phyloP scores from a whole-genome alignment of 768 basidiomycete species.

The Pleurotus eryngii region DNA sequence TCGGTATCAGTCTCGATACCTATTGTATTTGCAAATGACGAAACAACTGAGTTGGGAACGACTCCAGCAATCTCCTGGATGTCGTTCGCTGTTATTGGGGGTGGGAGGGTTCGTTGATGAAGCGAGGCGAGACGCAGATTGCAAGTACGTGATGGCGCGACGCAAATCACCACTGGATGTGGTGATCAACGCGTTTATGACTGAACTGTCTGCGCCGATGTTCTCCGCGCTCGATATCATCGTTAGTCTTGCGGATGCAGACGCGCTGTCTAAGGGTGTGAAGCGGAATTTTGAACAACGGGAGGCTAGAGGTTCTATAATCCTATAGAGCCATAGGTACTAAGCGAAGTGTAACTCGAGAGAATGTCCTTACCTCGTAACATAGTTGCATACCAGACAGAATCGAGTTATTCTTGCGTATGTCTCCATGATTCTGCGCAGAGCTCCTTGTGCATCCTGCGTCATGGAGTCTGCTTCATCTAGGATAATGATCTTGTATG shows the following conservation, averaged over 20 bases:
- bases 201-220: slow-evolving; percentile 52
- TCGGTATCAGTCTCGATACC: slow-evolving; percentile 62
- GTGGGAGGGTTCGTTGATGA: slow-evolving; percentile 69
- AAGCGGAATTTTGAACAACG: slow-evolving; percentile 99
- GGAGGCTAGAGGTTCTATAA: slow-evolving; percentile 98
- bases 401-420: slow-evolving; percentile 96
- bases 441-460: slow-evolving; percentile 95
- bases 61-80: slow-evolving; percentile 98
- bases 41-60: slow-evolving; percentile 73
- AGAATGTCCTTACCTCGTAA: slow-evolving; percentile 69
- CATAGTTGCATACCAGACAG: slow-evolving; percentile 98
- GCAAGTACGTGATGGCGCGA: slow-evolving; percentile 95
- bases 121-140: slow-evolving; percentile 89
- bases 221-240: slow-evolving; percentile 80
- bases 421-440: slow-evolving; percentile 99
- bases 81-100: slow-evolving; percentile 67
- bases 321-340: slow-evolving; percentile 44
- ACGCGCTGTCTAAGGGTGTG: slow-evolving; percentile 80
- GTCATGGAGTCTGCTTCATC: slow-evolving; percentile 99
- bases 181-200: slow-evolving; percentile 69
- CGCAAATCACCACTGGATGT: slow-evolving; percentile 91
- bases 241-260: slow-evolving; percentile 70
- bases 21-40: slow-evolving; percentile 62
- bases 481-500: slow-evolving; percentile 97
- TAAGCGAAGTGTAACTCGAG: not conserved